These are phyloP conservation scores for Solanum bukasovii DNA, from an alignment of 257 asterid genomes.

Conservation along the genomic window DNA sequence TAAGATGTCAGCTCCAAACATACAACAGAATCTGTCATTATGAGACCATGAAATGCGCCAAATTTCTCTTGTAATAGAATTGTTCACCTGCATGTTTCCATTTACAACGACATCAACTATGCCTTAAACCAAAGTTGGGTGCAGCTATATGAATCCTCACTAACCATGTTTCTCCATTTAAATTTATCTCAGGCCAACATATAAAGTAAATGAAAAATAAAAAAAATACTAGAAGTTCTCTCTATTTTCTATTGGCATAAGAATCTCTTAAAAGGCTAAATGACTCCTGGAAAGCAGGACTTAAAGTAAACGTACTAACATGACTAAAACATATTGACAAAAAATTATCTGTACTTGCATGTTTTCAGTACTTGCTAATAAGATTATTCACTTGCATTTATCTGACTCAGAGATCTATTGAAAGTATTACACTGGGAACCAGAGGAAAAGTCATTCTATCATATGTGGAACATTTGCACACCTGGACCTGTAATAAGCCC, in stretches of 20 bases:
- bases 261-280: neutral
- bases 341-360: neutral
- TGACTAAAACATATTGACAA: neutral
- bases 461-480: neutral
- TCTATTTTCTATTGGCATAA: neutral
- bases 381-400: neutral
- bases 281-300: neutral
- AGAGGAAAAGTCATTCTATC: neutral
- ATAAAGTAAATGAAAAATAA: neutral
- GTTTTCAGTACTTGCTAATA: neutral
- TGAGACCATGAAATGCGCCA: neutral
- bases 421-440: neutral
- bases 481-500: neutral
- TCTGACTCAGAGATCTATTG: neutral
- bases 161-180: neutral
- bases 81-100: neutral
- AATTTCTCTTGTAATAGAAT: neutral
- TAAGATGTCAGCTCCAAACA: neutral
- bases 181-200: neutral
- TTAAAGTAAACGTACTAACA: neutral
- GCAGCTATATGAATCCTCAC: neutral
- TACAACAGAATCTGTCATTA: neutral
- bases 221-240: neutral
- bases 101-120: neutral
- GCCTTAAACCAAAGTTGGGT: neutral